These are phyloP conservation scores for Aspergillus heteromorphus DNA, from an alignment of 495 filamentous ascomycete genomes.

Conservation along the genomic window DNA sequence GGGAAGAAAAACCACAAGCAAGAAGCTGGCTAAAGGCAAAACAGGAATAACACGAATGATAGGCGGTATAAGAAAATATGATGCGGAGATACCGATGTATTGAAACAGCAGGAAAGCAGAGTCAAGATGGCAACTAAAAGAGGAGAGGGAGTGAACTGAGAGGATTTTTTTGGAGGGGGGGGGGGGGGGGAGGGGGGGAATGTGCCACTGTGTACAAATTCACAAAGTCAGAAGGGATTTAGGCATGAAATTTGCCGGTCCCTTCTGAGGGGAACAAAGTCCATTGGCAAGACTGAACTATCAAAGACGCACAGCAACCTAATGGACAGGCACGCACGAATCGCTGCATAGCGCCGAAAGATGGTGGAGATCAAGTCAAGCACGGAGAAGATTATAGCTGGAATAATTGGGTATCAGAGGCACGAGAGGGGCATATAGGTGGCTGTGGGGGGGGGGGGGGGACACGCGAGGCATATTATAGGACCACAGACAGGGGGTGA, in stretches of 20 bases:
- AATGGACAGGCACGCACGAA: conserved; percentile 4
- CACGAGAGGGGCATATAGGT: not conserved
- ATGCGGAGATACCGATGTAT: no score
- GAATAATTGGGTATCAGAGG: conserved; percentile 3
- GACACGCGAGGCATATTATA: not conserved
- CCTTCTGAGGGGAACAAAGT: not conserved
- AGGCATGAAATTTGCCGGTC: not conserved
- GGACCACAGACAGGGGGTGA: not conserved
- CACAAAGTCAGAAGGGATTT: not conserved
- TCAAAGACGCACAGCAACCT: not conserved
- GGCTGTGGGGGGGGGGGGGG: no score
- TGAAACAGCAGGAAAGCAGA: no score
- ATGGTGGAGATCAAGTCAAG: conserved; percentile 9
- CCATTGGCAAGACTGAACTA: not conserved
- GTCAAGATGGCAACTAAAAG: no score
- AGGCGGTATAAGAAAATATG: no score
- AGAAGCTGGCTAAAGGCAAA: not conserved
- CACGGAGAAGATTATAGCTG: conserved; percentile 1
- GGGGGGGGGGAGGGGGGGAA: no score
- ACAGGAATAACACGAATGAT: no score
- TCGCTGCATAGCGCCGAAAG: not conserved
- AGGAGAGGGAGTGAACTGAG: no score
- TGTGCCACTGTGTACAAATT: no score
- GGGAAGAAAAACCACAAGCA: not conserved
- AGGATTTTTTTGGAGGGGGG: no score